phyloP scores from a whole-genome alignment of 768 basidiomycete species.

The Sporobolomyces phaffii region DNA sequence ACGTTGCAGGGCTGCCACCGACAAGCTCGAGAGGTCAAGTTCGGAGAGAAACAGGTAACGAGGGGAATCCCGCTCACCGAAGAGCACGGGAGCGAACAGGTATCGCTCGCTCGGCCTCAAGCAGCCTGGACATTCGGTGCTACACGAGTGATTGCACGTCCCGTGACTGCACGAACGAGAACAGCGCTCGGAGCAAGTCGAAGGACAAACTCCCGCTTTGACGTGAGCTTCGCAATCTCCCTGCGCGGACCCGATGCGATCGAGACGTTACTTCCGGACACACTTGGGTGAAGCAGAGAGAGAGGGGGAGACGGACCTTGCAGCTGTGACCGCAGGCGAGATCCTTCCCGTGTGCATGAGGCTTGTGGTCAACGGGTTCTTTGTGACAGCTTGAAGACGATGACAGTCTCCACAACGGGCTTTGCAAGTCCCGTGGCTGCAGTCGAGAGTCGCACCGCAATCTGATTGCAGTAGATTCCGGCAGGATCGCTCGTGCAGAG shows the following conservation, averaged over 20 bases:
- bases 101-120: constrained; percentile 50
- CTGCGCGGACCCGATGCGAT: neutral
- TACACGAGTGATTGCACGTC: constrained; percentile 52
- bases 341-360: neutral
- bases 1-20: constrained; percentile 57
- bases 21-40: neutral
- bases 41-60: too few relatives aligned
- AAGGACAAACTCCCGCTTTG: constrained; percentile 55
- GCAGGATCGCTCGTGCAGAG: constrained; percentile 53
- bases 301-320: neutral
- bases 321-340: neutral
- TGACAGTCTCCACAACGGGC: constrained; percentile 56
- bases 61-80: constrained; percentile 13
- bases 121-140: constrained; percentile 52
- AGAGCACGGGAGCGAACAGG: constrained; percentile 54
- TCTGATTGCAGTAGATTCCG: constrained; percentile 47
- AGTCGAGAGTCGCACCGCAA: constrained; percentile 53
- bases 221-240: constrained; percentile 39
- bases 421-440: constrained; percentile 56
- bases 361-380: neutral
- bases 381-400: constrained; percentile 28
- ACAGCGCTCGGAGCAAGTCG: constrained; percentile 54
- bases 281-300: too few relatives aligned
- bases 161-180: constrained; percentile 47
- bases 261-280: too few relatives aligned